Evolutionary conservation across 257 asterid species (phyloP).

Genomic region (Eucommia ulmoides): DNA sequence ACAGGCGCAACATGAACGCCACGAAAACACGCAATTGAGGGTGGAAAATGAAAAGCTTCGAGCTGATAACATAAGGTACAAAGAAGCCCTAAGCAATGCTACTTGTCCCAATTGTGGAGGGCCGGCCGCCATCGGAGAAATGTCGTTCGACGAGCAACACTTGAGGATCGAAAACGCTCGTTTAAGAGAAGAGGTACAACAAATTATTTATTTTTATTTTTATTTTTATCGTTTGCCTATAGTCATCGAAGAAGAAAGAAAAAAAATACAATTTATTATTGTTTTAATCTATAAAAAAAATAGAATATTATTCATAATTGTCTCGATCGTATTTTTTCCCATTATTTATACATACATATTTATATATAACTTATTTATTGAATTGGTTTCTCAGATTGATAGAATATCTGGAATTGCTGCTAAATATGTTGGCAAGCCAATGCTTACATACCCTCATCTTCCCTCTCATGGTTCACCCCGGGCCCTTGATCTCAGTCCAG

Average conservation of each 20-base stretch:
- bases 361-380: too few species aligned
- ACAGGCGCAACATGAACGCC: conserved; percentile 73
- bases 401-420: conserved; percentile 68
- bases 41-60: conserved; percentile 63
- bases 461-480: conserved; percentile 28
- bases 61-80: conserved; percentile 53
- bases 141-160: conserved; percentile 78
- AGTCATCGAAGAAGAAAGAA: too few species aligned
- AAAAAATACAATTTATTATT: too few species aligned
- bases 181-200: conserved; percentile 57
- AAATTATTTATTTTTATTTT: too few species aligned
- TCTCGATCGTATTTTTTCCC: too few species aligned
- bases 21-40: conserved; percentile 53
- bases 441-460: conserved; percentile 37
- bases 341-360: too few species aligned
- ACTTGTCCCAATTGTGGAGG: conserved; percentile 79
- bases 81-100: conserved; percentile 59
- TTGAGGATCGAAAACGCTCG: conserved; percentile 60
- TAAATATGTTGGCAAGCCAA: conserved; percentile 56
- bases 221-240: too few species aligned
- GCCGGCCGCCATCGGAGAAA: conserved; percentile 62
- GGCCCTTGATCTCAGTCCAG: conserved; percentile 42
- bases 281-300: too few species aligned
- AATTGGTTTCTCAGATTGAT: conserved; percentile 56
- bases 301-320: too few species aligned